Evolutionary conservation across 2,329 filamentous ascomycete species (phyloP), one percentile per base, ranked within the genome.

Genomic region (Ceratocystiopsis sp.): DNA sequence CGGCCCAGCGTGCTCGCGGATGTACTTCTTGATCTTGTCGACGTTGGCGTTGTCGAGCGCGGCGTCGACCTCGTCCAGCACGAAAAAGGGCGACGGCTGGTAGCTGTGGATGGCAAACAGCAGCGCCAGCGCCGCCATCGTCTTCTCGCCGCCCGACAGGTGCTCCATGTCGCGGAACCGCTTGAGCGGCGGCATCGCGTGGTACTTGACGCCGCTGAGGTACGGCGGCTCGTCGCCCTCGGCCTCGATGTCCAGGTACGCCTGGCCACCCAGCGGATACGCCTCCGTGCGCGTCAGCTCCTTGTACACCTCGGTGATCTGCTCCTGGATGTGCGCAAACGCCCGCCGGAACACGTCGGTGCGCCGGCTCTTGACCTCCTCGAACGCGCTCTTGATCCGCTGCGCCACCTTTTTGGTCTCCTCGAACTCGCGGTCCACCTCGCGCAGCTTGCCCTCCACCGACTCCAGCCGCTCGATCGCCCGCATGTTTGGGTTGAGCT

Each of bases 81-180:
- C 91, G 59, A 98, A 98, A 67, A 98, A 98, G 0, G 93, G 91
- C 47, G 77, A 84, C 0, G 91, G 89, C 58, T 95, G 87, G 65
- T 89, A 98, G 46, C 81, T 87, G 66, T 98, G 91, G 45, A 98
- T 87, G 18, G 91, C 91, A 58, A 98, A 98, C 5, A 98, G 72
- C 36, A 98, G 70, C n/a, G 91, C 91, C 35, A 98, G 68, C 14
- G 91, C 91, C 2, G 91, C 91, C 80, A 98, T 98, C 0, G 91
- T 98, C 69, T 98, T 98, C 64, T 98, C 91, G 44, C 91, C 91
- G 54, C 91, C 91, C 1, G 85, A 94, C 11, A 98, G 68, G 58
- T 95, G 91, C 61, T 98, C 91, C 91, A 98, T 98, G 60, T 98
- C 93, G 53, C 91, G 76, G 73, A 98, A 98, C 38, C 91, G 85